A percentile compares a stretch with the other conserved stretches of the same genome.
These are phyloP conservation scores for Gleditsia sinensis DNA, from an alignment of 306 rosid species.

Conservation along the genomic window DNA sequence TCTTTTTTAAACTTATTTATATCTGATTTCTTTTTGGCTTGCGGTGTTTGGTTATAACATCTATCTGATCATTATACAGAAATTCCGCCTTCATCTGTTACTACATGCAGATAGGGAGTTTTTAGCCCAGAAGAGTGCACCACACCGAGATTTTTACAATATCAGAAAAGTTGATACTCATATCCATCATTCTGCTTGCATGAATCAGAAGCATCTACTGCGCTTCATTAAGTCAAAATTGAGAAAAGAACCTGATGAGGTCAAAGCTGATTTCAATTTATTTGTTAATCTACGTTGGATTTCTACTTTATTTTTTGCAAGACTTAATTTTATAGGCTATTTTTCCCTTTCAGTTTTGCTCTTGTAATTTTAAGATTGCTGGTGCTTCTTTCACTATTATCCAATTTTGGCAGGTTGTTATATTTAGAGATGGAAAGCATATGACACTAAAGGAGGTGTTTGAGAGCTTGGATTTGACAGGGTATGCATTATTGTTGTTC, in stretches of 20 bases:
- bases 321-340: neutral
- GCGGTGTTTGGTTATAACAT: slow-evolving; percentile 37
- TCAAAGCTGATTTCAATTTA: slow-evolving; percentile 3
- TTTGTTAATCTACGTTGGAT: neutral
- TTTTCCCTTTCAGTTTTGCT: neutral
- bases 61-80: slow-evolving; percentile 57
- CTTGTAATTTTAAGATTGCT: slow-evolving; percentile 32
- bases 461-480: slow-evolving; percentile 89
- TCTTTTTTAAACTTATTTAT: slow-evolving; percentile 23
- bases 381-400: slow-evolving; percentile 31
- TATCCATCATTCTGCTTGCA: slow-evolving; percentile 94
- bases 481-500: slow-evolving; percentile 48
- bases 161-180: slow-evolving; percentile 88
- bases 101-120: slow-evolving; percentile 71
- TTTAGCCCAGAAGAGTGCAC: slow-evolving; percentile 77
- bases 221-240: slow-evolving; percentile 83
- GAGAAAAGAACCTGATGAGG: slow-evolving; percentile 86
- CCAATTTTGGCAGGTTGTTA: slow-evolving; percentile 69
- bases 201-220: slow-evolving; percentile 95
- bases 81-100: slow-evolving; percentile 86
- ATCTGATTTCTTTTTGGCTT: slow-evolving; percentile 10
- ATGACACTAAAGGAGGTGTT: slow-evolving; percentile 89
- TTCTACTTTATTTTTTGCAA: slow-evolving; percentile 1
- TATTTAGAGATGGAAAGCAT: slow-evolving; percentile 93
- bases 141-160: slow-evolving; percentile 91